Conservation (phyloP, 2,329 filamentous ascomycete species). For the Fusarium concolor region DNA sequence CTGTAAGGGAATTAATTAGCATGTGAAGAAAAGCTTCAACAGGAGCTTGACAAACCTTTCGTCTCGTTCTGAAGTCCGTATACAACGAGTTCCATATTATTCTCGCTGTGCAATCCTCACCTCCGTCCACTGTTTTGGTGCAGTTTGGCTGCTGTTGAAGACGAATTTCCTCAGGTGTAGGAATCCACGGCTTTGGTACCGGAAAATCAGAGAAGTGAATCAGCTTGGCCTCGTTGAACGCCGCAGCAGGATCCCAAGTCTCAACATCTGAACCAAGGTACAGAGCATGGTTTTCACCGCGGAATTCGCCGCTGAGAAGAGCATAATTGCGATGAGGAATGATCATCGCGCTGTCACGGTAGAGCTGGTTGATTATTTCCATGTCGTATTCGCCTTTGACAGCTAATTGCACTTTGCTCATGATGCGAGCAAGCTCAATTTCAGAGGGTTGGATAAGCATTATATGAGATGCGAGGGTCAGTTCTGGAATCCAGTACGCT, state of each 20-base stretch:
- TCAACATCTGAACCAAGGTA: constrained; percentile 59
- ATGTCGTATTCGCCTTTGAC: constrained; percentile 67
- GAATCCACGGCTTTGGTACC: constrained; percentile 68
- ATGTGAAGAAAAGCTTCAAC: too few species aligned
- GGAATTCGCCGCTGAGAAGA: constrained; percentile 72
- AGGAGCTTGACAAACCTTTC: not conserved
- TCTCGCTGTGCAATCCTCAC: constrained; percentile 54
- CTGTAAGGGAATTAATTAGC: fast-evolving
- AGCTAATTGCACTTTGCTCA: constrained; percentile 41
- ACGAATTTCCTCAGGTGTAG: constrained; percentile 12
- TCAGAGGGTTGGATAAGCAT: constrained; percentile 69
- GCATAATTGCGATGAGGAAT: constrained; percentile 73
- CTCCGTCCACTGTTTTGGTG: constrained; percentile 62
- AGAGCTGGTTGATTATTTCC: constrained; percentile 74
- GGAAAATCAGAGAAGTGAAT: constrained; percentile 81
- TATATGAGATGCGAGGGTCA: constrained; percentile 67
- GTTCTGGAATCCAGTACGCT: constrained; percentile 74
- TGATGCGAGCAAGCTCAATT: constrained; percentile 59
- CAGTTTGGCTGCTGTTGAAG: constrained; percentile 38
- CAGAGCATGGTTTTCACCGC: constrained; percentile 59
- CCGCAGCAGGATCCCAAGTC: constrained; percentile 66
- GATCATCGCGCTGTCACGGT: constrained; percentile 67
- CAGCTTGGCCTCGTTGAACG: constrained; percentile 70
- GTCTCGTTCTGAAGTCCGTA: constrained; percentile 56
- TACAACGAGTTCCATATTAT: constrained; percentile 55